Base-by-base conservation (phyloP, 805 yeast species). In the Zygoascus ofunaensis region DNA sequence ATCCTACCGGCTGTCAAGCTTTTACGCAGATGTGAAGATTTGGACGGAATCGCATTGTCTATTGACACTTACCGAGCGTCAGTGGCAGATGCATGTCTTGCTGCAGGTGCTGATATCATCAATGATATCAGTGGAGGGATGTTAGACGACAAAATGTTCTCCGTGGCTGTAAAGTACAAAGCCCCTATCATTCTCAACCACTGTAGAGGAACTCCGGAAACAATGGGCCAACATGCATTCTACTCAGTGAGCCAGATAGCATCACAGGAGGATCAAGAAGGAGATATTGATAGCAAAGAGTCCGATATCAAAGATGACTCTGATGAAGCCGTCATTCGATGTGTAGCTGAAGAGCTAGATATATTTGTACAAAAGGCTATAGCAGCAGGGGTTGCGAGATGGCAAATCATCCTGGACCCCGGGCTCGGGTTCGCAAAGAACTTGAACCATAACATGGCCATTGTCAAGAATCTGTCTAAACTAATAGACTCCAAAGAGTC, bases 381-480 rank as follows among this genome's bases (percentile, higher is more conserved):
- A 37, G 55, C 53, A 1, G 65, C 61, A 0, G 95, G 95, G 3
- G 77, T 90, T 1, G 69, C 72, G 47, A 78, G 90, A 61, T 92
- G 96, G 95, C 97, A 92, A 63, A 67, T 92, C 2, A 77, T 92
- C 15, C 56, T 87, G 3, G 99, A 92, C 59, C 98, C 99, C 0
- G 98, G 98, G 2, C 64, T 92, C 35, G 98, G 99, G 1, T 92
- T 92, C 63, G 97, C 97, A n/a, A 92, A 92, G 60, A 73, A 71
- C 43, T 54, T 72, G n/a, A 52, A 59, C 5, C 95, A 89, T 56
- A 90, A 89, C 60, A 52, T 89, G 26, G 71, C 71, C 19, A 54
- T 87, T 1, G 70, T 92, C 23, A 72, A 77, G 17, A 51, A 57
- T 15, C 56, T 62, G 17, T 51, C 23, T 43, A 50, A 34, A 44